A percentile compares a stretch with the other conserved stretches of the same genome.
Evolutionary conservation across 2,329 filamentous ascomycete genomes (phyloP).

Genomic region (Fusarium humuli): DNA sequence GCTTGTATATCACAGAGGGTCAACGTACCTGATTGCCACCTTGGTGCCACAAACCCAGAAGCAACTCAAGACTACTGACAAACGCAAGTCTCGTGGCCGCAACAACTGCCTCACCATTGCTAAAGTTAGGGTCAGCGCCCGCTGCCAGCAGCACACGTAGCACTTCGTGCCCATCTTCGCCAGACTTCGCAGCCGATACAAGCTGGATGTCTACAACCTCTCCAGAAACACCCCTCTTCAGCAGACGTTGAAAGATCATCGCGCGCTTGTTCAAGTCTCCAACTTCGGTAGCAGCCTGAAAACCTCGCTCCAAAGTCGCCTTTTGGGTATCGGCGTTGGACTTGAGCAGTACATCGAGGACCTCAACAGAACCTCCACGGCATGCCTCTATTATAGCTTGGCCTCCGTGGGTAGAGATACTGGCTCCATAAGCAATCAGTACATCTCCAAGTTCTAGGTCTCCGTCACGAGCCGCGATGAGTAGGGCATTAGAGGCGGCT

Average conservation of each 20-base stretch:
- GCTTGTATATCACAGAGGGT: not conserved
- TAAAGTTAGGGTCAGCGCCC: slow-evolving; percentile 67
- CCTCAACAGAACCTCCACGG: slow-evolving; percentile 60
- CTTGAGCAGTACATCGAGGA: slow-evolving; percentile 63
- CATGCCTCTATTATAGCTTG: slow-evolving; percentile 67
- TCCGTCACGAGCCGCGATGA: slow-evolving; percentile 64
- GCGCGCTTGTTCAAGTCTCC: slow-evolving; percentile 62
- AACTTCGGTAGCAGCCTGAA: slow-evolving; percentile 67
- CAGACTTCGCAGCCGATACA: slow-evolving; percentile 63
- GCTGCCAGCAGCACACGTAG: slow-evolving; percentile 63
- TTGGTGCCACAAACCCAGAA: slow-evolving; percentile 61
- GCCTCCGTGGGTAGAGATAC: slow-evolving; percentile 62
- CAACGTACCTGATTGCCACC: slow-evolving; percentile 56
- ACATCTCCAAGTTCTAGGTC: slow-evolving; percentile 64
- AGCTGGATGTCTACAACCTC: slow-evolving; percentile 66
- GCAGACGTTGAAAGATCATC: slow-evolving; percentile 62
- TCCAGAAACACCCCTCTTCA: slow-evolving; percentile 62
- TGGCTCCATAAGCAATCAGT: slow-evolving; percentile 64
- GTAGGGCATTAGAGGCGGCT: slow-evolving; percentile 61
- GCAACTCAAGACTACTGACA: slow-evolving; percentile 61
- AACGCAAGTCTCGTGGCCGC: slow-evolving; percentile 65
- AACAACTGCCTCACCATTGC: slow-evolving; percentile 66
- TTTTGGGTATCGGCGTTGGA: slow-evolving; percentile 55
- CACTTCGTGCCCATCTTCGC: slow-evolving; percentile 60
- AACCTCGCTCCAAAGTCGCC: slow-evolving; percentile 61